Base-by-base conservation (phyloP, 2,329 filamentous ascomycete genomes). In the Aspergillus sp. region DNA sequence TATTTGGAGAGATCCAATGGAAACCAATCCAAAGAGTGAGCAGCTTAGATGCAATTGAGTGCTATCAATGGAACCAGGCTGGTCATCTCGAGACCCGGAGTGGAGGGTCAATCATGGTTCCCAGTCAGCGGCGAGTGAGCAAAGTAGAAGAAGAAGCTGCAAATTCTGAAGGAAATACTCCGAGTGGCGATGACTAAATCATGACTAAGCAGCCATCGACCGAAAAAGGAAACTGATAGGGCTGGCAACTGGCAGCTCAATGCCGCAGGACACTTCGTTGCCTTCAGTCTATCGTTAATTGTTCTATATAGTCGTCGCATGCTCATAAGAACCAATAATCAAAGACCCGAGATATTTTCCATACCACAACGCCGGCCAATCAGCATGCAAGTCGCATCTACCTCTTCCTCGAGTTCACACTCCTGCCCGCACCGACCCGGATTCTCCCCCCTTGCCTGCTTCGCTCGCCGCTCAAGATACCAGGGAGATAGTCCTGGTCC, bases 401-500 rank as follows among this genome's bases (percentile, higher is more conserved):
- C 35, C 63, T 52, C 63, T 79, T 75, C 58, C 69, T 81, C 22
- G 83, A 80, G 61, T 98, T 98, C 32, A 96, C 75, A 52, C 81
- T 86, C 53, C 78, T 76, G 6, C 91, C 91, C 8, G 85, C 86
- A 6, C 91, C 91, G 8, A 96, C 78, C 52, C 76, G 81, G 38
- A 84, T 75, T 60, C 75, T 80, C 1, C 81, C 82, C 2, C 75
- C 73, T 4, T 63, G 63, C 28, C 72, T 74, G 5, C 66, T 71
- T 44, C 89, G 70, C 49, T 88, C 78, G 0, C 91, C 91, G 1
- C 78, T 91, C 52, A 98, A 55, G 29, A 98, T 83, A 20, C 76
- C 71, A 0, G 91, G 91, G 42, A 96, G 61, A 56, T 88, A 93
- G 60, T 98, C 89, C 53, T 93, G 80, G 53, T 96, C 89, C 89